Evolutionary conservation across 1,284 basidiomycete species (phyloP), one percentile per base, ranked within the genome.

Genomic region (Ustilago esculenta): DNA sequence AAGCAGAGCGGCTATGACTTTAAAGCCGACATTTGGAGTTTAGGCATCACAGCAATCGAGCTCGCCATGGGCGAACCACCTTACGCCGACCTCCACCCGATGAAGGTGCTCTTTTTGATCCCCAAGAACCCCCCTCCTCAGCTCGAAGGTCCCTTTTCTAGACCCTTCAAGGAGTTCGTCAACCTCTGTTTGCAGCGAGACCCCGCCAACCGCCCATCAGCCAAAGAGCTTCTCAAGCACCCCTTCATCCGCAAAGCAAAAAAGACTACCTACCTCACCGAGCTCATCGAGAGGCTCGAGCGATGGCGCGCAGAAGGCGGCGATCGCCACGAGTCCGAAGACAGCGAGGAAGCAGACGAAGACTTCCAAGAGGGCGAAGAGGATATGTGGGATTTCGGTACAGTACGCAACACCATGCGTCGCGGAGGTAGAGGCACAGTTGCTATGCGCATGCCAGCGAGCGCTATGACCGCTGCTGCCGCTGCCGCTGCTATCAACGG

Each of bases 1-100:
- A 98, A 98, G 84, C 95, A 98, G 84, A 95, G 92, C 64, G 96
- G 96, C 8, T 99, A 99, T 83, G 95, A 98, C 79, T 91, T 94
- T 83, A 98, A 97, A 81, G 95, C 95, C 11, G 95, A 99, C 82
- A 97, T 99, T 46, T 82, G 81, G 81, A 79, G 76, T 32, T 56
- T 84, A 15, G 83, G 82, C 5, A 98, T 98, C 81, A 98, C 95
- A 5, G 92, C 94, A 11, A 97, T 98, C 74, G 95, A 99, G 83
- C 85, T 99, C 72, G 95, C 95, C 1, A 94, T 91, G 83, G 95
- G 95, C 35, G 94, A 98, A 80, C 95, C 95, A 18, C 95, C 95
- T 3, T 98, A 98, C 79, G 94, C 95, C 1, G 94, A 97, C 75
- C 84, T 98, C 40, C 96, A 99, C 84, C 95, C 95, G 4, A 98